These are phyloP conservation scores for Penicillium malachiteum DNA, from an alignment of 495 filamentous ascomycete genomes.

Conservation along the genomic window DNA sequence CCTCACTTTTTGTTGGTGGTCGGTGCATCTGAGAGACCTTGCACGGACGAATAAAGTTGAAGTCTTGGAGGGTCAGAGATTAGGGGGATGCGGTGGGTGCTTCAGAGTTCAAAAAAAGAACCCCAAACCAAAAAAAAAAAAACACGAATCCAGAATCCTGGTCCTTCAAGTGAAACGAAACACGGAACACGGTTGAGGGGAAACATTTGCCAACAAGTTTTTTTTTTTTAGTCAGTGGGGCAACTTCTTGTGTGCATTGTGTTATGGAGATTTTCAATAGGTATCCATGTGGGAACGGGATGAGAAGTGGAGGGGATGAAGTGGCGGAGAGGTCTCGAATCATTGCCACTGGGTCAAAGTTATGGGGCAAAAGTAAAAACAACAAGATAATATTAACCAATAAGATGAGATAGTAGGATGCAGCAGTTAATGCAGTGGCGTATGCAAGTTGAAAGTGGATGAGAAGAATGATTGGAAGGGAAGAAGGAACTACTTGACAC, in stretches of 20 bases:
- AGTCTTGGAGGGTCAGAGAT: background rate
- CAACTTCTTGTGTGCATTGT: background rate
- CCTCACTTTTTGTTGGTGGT: slow-evolving; percentile 18
- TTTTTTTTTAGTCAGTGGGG: background rate
- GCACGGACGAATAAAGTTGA: slow-evolving; percentile 4
- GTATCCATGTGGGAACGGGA: slow-evolving; percentile 3
- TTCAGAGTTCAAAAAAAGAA: no score
- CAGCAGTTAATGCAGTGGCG: slow-evolving; percentile 8
- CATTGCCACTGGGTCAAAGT: background rate
- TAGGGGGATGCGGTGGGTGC: no score
- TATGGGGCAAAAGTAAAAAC: background rate
- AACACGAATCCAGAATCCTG: slow-evolving; percentile 1
- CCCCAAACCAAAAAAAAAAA: background rate
- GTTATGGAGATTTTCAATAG: background rate
- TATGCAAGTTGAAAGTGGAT: slow-evolving; percentile 6
- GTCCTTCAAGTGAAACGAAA: slow-evolving; percentile 7
- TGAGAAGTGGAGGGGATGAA: background rate
- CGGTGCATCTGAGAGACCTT: background rate
- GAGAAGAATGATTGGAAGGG: slow-evolving; percentile 11
- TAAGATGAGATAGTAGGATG: no score
- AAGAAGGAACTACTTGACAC: background rate
- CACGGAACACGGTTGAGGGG: slow-evolving; percentile 8
- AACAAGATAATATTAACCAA: background rate
- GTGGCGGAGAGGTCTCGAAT: slow-evolving; percentile 3
- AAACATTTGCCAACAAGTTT: slow-evolving; percentile 8